Conservation (phyloP, 1,139 yeast species). For the Ogataea hybrid region DNA sequence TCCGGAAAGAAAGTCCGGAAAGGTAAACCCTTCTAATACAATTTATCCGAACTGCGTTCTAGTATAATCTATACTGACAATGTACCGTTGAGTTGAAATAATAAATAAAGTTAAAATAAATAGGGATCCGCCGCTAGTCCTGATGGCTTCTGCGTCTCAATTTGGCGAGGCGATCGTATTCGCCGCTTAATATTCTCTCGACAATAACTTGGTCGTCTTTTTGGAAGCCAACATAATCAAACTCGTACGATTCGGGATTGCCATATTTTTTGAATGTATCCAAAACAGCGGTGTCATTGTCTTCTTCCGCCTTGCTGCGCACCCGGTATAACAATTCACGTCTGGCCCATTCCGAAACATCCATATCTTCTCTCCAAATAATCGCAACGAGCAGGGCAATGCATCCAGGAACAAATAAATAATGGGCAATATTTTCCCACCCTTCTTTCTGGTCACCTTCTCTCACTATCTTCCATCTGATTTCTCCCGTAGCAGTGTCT, state of each 20-base stretch:
- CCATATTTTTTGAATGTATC: conserved; percentile 43
- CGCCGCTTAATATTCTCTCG: conserved; percentile 81
- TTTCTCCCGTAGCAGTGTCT: conserved; percentile 74
- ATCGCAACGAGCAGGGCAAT: conserved; percentile 42
- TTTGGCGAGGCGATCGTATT: conserved; percentile 76
- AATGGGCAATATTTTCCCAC: conserved; percentile 76
- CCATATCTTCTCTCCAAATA: conserved; percentile 43
- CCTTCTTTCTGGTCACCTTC: conserved; percentile 74
- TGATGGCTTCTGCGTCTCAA: conserved; percentile 42
- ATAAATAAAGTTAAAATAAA: conserved; percentile 13
- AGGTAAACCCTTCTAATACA: too few species aligned
- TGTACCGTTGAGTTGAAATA: neutral
- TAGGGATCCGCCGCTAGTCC: conserved; percentile 7
- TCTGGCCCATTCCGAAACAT: conserved; percentile 70
- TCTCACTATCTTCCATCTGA: conserved; percentile 77
- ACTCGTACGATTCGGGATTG: conserved; percentile 47
- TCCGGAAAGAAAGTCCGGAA: too few species aligned
- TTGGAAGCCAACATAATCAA: conserved; percentile 57
- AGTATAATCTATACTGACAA: too few species aligned
- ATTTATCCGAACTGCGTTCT: too few species aligned
- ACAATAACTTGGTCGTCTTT: conserved; percentile 78
- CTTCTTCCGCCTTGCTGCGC: conserved; percentile 57
- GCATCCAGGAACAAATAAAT: conserved; percentile 68
- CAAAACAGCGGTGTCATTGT: conserved; percentile 53
- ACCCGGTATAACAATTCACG: conserved; percentile 82